Evolutionary conservation across 1,139 yeast species (phyloP), one percentile per base, ranked within the genome.

Genomic region (Insectozyma bohioensis): DNA sequence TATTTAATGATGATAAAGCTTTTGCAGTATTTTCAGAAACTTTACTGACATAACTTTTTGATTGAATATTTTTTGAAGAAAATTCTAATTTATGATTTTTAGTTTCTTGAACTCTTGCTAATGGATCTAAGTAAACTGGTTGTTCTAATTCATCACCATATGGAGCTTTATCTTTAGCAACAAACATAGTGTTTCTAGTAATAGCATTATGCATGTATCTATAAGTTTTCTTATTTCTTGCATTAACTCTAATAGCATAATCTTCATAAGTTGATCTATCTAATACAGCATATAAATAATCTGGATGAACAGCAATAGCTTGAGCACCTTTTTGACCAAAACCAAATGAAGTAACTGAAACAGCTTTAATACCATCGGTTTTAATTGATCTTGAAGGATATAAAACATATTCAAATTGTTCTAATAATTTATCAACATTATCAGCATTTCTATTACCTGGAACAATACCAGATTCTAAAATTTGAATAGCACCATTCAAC

Each of bases 361-460:
- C 95, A 40, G 99, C 99, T 75, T 90, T 92, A 57, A 92, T 77
- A 62, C 98, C 98, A 60, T 88, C 95, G 34, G 98, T 92, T 69
- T 85, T 85, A 54, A 92, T 77, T 24, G 95, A 73, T 64, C 94
- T 85, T 16, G 96, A 86, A 61, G 98, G 97, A 77, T 82, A 92
- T 62, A 92, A 78, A 46, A 92, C 87, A 61, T 85, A 81, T 52
- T 88, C 95, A 58, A 67, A 90, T 55, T 85, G 77, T 67, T 87
- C 87, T 61, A 92, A 74, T 24, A 72, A 60, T 54, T 80, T 72
- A 64, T 92, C 99, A 54, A 92, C 80, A 60, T 94, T 92, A 66
- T 92, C 99, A 40, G 98, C 98, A 57, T 94, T 94, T 67, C 97
- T 81, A 76, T 92, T 92, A 65, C 99, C 99, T 49, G 99, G 99